Evolutionary conservation across 768 basidiomycete species (phyloP), one percentile per base, ranked within the genome.

Genomic region (Calocybe gangraenosa): DNA sequence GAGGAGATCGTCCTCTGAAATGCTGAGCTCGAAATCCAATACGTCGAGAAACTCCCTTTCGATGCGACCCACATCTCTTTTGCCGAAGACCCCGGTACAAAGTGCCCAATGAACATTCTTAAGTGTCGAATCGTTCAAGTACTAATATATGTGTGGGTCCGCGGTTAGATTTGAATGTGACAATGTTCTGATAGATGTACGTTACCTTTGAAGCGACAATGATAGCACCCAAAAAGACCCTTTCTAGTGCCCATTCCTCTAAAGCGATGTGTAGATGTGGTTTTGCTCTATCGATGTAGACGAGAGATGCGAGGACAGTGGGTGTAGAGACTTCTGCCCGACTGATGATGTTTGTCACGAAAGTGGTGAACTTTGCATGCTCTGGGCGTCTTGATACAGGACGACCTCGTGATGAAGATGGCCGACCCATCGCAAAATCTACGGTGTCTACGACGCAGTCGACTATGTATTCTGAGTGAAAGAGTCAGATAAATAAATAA

Each of bases 41-140:
- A 89, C 86, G 51, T 84, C 83, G 38, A 88, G 75, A 63, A 85
- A 87, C 65, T 89, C 87, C 56, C 87, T 79, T 65, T 89, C 86
- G 58, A 88, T 87, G 53, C 86, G 78, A 37, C 84, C 85, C 20
- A 87, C 77, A 55, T 89, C 87, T 32, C 86, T 78, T 62, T 86
- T 87, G 53, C 86, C 84, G 59, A 89, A 89, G 20, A 88, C 82
- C 22, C 83, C 82, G 0, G 87, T 87, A 64, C 85, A 87, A n/a
- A 85, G 70, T 7, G 86, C 84, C 90, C 90, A 93, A 63, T 93
- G 90, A 40, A 87, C 74, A 66, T 93, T 93, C 74, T 93, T 93
- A 13, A 92, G 75, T 20, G 87, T 89, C 13, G 86, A 90, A 62
- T 94, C 92, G 62, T 93, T 92, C 28, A 86, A 69, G 60, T 92